Base-by-base conservation (phyloP, 2,329 filamentous ascomycete genomes). In the Botrytis fragariae region DNA sequence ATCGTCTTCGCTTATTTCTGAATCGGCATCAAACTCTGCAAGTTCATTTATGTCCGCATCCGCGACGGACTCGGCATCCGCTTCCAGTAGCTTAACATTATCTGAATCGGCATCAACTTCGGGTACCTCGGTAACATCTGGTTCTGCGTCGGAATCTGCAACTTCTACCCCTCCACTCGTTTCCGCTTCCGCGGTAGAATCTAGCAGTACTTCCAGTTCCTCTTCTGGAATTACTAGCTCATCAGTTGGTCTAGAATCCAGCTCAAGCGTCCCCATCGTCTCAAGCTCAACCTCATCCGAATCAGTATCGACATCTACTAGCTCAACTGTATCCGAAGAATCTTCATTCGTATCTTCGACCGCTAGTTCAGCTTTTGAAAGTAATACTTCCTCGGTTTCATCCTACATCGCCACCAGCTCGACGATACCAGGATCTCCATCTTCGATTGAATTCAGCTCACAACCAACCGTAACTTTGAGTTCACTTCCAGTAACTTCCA, bases 381-480 rank as follows among this genome's bases (percentile, higher is more conserved):
- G 44, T 48, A 44, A 22, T 5, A 37, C 51, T 22, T 29, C 57
- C 3, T 71, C 57, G 4, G n/a, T 9, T 9, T 64, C 59, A 67
- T 37, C 44, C 51, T 67, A 67, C 22, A 39, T 39, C 32, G 18
- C 12, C 39, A 39, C 12, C 25, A 71, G 69, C 12, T 71, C 59
- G 6, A 71, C 69, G 4, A 39, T 51, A 51, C 35, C 59, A 25
- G 67, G 6, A 42, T 60, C 51, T n/a, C 10, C 22, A 18, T 59
- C 37, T 42, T 39, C 29, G 10, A 35, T 29, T 51, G 63, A 57
- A 32, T 57, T 25, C 39, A 35, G 32, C 32, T 57, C 48, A 29
- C 35, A 32, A 37, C 25, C n/a, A 63, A 71, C 69, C 16, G 32
- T 51, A 4, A 71, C 69, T 10, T 44, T 71, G 57, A 63, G 42